Evolutionary conservation across 2,329 filamentous ascomycete genomes (phyloP), one percentile per base, ranked within the genome.

Genomic region (Diplodia sapinea): DNA sequence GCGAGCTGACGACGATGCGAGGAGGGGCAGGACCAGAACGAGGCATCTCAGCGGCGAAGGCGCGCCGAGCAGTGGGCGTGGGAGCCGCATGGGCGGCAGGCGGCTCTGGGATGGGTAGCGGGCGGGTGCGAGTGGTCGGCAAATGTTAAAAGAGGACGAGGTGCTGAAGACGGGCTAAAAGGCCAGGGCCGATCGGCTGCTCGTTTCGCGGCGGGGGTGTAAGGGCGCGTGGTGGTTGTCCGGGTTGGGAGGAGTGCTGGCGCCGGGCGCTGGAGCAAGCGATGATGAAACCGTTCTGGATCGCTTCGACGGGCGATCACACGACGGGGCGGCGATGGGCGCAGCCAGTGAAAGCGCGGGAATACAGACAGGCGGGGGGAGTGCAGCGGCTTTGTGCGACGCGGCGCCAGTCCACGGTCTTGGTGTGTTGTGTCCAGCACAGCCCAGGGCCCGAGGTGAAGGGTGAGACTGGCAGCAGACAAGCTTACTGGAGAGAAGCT

Each of bases 1-100:
- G 50, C 75, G 56, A 47, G 43, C 43, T 11, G 33, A 80, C 80
- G 68, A 80, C 77, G 87, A 84, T 70, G 87, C 81, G 69, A 85
- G 74, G 68, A 83, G 77, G 72, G 82, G 76, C 69, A 86, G 73
- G 70, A 81, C 72, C 67, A 82, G 74, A 67, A 82, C 70, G 73
- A 81, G 67, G 55, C 77, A 69, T 36, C 76, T 71, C 73, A 83
- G 70, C 55, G 65, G 59, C 55, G 65, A 50, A 23, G 29, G 56
- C 65, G 65, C 65, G 33, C 47, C 47, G 23, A 49, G 52, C 23
- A 59, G 49, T 26, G 43, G 52, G 54, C 64, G 64, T 57, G 54
- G 54, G 65, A 67, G 65, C 65, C 65, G 65, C 65, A 67, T 67
- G 55, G n/a, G 56, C 65, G 56, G 65, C 65, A 54, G 20, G 33